Base-by-base conservation (phyloP, 306 rosid species). In the Adenanthera pavonina region DNA sequence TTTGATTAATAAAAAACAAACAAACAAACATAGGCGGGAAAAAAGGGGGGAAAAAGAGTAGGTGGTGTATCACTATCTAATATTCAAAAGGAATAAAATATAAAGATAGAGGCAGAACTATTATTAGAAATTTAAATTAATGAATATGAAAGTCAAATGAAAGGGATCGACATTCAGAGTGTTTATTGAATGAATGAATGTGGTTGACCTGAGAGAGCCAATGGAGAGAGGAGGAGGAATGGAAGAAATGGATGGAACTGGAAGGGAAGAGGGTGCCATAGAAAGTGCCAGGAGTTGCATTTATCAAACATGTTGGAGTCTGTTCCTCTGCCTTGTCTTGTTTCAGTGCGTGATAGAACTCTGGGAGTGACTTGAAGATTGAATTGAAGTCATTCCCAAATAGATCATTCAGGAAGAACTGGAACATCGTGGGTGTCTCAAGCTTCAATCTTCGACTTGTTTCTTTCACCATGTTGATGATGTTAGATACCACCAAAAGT, bases 261-360 rank as follows among this genome's bases (percentile, higher is more conserved):
- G 72, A 10, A 4, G 85, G 81, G 5, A 76, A 82, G 38, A 82
- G 81, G 1, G 77, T 82, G 0, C 78, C 85, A 70, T 82, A 76
- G 67, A 82, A 82, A 0, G 74, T 35, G 0, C 78, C 81, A 2
- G 93, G 96, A 5, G 83, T 77, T 20, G 72, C 96, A 7, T 79
- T 14, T 2, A 89, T 16, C 74, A 86, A 88, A 75, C 88, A 86
- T 36, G 25, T 36, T 61, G 77, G 30, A 25, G 30, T 25, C 30
- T 25, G 30, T 25, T 25, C 30, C 30, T 25, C 30, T 25, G 30
- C 30, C 30, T 25, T 36, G 6, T 80, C 20, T 17, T 19, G 8
- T 80, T 74, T 1, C 9, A 84, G 49, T 10, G 44, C 76, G 38
- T 69, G 4, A 1, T 51, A 44, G 74, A 89, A 86, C 3, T 19